Evolutionary conservation across 2,329 filamentous ascomycete species (phyloP), one percentile per base, ranked within the genome.

Genomic region (Fusarium falciforme): DNA sequence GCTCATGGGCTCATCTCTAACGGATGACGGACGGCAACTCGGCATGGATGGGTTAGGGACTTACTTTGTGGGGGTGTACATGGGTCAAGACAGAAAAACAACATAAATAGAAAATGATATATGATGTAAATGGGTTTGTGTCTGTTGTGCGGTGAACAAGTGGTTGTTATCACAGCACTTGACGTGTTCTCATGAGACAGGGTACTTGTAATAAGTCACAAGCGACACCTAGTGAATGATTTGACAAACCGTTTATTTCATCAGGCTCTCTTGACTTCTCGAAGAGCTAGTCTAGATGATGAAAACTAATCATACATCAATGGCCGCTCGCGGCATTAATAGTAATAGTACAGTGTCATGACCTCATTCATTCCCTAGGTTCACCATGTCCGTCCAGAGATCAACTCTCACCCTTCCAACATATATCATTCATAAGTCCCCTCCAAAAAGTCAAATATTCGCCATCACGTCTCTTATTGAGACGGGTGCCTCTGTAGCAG

Each of bases 241-340:
- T 49, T 58, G 25, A 35, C 25, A 49, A 42, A 61, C 36, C 35
- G 52, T 62, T 59, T 17, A 40, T 68, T 27, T 44, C 52, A n/a
- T 59, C 58, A n/a, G 6, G 17, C 66, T 61, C 33, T 49, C 49
- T 59, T 29, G 27, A 54, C 25, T 33, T 52, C 68, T 42, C 59
- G 64, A 64, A 60, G 64, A 74, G 20, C 20, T 29, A 44, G 40
- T 59, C 54, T 40, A 62, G 49, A 54, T 52, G 47, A 54, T 20
- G 17, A 55, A 61, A 61, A 16, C 22, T 42, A 55, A 33, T 64
- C 68, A 44, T 74, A 75, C 72, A 74, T 29, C 54, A 42, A 61
- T 58, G 36, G 33, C 52, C 47, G 22, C 49, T 47, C 68, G 38
- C 58, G 52, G 67, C 63, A 38, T 71, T 27, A 54, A 61, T 61